Percentiles rank a stretch among this genome's conserved stretches.
These are phyloP conservation scores for Persicaria tinctoria DNA, from an alignment of 148 eudicot genomes.

Conservation along the genomic window DNA sequence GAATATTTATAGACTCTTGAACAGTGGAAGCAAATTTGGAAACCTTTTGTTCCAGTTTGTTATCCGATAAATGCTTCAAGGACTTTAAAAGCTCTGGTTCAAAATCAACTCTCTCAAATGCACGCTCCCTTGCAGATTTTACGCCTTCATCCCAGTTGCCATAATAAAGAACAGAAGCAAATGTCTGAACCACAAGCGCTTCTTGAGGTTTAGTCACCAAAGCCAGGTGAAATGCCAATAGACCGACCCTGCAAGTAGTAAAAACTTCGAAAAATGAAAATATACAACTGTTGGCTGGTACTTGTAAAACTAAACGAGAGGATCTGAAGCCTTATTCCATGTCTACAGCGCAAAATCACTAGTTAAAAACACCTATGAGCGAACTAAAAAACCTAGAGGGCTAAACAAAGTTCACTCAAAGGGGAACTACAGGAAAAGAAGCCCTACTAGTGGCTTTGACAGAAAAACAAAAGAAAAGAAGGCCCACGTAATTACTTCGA, in stretches of 20 bases:
- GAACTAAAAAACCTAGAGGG: no score
- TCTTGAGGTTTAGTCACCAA: conserved; percentile 62
- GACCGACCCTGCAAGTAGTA: conserved; percentile 52
- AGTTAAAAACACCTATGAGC: no score
- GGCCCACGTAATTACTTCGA: background rate
- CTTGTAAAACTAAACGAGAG: no score
- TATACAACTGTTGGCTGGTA: background rate
- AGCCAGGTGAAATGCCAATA: conserved; percentile 75
- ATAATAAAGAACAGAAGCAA: conserved; percentile 66
- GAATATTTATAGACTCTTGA: conserved; percentile 37
- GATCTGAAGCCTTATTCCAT: no score
- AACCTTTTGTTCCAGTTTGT: conserved; percentile 54
- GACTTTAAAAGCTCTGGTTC: conserved; percentile 52
- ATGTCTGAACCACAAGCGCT: conserved; percentile 55
- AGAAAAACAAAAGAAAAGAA: background rate
- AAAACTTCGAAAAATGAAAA: background rate
- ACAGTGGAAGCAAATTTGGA: conserved; percentile 35
- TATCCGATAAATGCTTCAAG: conserved; percentile 31
- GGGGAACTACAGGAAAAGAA: background rate
- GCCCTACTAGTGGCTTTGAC: background rate
- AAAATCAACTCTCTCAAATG: conserved; percentile 25
- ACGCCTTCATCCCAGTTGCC: conserved; percentile 59
- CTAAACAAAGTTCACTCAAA: no score
- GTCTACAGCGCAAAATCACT: no score
- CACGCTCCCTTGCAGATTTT: conserved; percentile 45